Evolutionary conservation across 306 rosid species (phyloP).

Genomic region (Betula pendula): DNA sequence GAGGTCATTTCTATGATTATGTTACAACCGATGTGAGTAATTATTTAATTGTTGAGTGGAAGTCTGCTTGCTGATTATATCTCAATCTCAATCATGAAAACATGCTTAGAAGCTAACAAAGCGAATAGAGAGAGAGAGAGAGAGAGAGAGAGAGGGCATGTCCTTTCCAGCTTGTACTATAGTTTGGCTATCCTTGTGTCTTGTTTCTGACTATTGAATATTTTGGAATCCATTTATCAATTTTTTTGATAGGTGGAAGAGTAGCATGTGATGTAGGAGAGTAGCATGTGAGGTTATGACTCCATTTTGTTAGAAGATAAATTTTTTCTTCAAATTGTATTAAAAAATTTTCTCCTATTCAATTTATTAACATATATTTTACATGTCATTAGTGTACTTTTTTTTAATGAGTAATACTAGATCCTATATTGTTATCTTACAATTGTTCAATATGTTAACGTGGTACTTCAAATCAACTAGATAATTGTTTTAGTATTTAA

Average conservation of each 20-base stretch:
- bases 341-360: too few species aligned
- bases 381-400: too few species aligned
- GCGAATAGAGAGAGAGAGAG: constrained; percentile 1
- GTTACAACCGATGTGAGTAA: constrained; percentile 4
- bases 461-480: too few species aligned
- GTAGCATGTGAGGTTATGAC: neutral
- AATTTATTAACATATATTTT: too few species aligned
- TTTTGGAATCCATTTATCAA: constrained; percentile 9
- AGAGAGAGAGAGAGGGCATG: constrained; percentile 3
- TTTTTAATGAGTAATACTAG: too few species aligned
- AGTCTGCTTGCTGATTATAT: constrained; percentile 41
- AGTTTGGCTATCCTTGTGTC: constrained; percentile 9
- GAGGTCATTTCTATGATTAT: neutral
- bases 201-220: constrained; percentile 6
- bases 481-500: too few species aligned
- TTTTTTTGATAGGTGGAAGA: neutral
- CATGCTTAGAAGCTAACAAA: constrained; percentile 86
- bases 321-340: too few species aligned
- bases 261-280: neutral
- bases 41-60: constrained; percentile 42
- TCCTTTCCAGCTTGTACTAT: constrained; percentile 6
- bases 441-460: too few species aligned
- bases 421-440: too few species aligned
- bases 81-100: constrained; percentile 64
- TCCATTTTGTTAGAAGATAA: neutral